phyloP scores from a whole-genome alignment of 805 yeast genomes.

The Zygosaccharomyces bailii region DNA sequence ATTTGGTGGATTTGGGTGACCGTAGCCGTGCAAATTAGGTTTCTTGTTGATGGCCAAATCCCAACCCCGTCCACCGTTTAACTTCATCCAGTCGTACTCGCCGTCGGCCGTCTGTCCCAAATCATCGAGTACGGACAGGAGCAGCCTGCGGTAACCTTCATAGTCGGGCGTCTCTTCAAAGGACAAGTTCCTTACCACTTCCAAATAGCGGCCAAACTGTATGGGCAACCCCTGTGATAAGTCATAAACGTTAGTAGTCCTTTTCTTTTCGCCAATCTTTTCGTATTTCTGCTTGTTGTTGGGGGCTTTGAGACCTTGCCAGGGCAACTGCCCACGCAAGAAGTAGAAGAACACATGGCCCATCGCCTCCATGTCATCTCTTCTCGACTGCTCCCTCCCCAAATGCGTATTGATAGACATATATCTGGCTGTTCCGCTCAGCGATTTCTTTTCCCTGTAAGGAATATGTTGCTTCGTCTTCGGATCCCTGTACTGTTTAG shows the following conservation, averaged over 20 bases:
- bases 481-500: conserved; percentile 96
- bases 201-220: conserved; percentile 89
- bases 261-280: conserved; percentile 94
- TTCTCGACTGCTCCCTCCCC: conserved; percentile 93
- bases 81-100: conserved; percentile 96
- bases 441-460: conserved; percentile 89
- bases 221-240: conserved; percentile 86
- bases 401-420: conserved; percentile 97
- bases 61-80: conserved; percentile 96
- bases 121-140: conserved; percentile 73
- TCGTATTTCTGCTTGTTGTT: conserved; percentile 97
- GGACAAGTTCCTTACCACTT: conserved; percentile 79
- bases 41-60: conserved; percentile 84
- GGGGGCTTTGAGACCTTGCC: conserved; percentile 99
- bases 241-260: conserved; percentile 80
- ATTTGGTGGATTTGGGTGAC: conserved; percentile 84
- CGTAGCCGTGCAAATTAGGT: conserved; percentile 93
- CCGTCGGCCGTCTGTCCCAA: conserved; percentile 74
- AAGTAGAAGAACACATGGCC: conserved; percentile 97
- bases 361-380: conserved; percentile 94
- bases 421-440: conserved; percentile 97
- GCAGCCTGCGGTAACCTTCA: conserved; percentile 72
- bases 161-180: conserved; percentile 96
- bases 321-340: conserved; percentile 89
- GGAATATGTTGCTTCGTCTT: conserved; percentile 94